Percentiles rank a stretch among this genome's conserved stretches.
phyloP scores from a whole-genome alignment of 306 rosid species.

The Acmispon strigosus region DNA sequence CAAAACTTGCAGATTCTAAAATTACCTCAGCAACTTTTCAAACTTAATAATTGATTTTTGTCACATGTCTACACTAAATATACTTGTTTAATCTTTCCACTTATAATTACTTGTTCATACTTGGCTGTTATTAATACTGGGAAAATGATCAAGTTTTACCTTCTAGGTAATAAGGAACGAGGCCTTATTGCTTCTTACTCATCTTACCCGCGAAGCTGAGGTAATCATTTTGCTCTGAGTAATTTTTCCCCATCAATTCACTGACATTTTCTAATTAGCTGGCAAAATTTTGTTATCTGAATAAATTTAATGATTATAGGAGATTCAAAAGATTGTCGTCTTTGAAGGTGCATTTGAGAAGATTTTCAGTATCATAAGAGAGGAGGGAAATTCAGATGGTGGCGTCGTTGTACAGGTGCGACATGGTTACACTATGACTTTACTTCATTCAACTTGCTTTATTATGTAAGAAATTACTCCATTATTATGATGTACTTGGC shows the following conservation, averaged over 20 bases:
- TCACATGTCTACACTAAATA: not conserved
- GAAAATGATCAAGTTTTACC: slow-evolving; percentile 20
- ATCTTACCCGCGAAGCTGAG: slow-evolving; percentile 94
- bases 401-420: slow-evolving; percentile 97
- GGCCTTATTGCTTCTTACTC: slow-evolving; percentile 85
- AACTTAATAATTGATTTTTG: not conserved
- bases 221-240: slow-evolving; percentile 33
- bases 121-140: not conserved
- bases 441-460: slow-evolving; percentile 14
- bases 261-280: not conserved
- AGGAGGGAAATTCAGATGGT: slow-evolving; percentile 95
- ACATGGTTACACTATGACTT: not conserved
- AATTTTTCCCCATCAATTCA: not conserved
- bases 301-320: slow-evolving; percentile 50
- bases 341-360: slow-evolving; percentile 97
- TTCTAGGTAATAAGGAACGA: slow-evolving; percentile 87
- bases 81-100: not conserved
- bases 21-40: slow-evolving; percentile 5
- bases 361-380: slow-evolving; percentile 82
- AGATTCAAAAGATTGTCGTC: slow-evolving; percentile 94
- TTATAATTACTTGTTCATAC: not conserved
- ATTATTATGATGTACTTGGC: not conserved
- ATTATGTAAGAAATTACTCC: not conserved
- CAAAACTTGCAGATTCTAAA: slow-evolving; percentile 6
- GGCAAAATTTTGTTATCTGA: slow-evolving; percentile 7